Conservation (phyloP, 306 rosid species). For the Lithocarpus polystachyus region DNA sequence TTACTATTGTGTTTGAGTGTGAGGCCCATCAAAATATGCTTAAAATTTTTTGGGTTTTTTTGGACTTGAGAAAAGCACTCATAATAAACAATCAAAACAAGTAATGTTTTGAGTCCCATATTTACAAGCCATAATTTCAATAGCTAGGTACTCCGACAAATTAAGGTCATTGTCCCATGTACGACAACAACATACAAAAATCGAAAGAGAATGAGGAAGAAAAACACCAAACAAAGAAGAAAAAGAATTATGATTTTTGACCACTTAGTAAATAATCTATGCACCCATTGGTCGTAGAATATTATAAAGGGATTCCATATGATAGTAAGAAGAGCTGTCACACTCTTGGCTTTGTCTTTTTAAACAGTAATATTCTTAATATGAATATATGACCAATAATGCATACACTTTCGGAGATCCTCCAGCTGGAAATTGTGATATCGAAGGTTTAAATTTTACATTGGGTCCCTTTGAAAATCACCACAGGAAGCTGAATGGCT, state of each 20-base stretch:
- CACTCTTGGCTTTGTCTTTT: slow-evolving; percentile 1
- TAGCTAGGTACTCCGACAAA: no score
- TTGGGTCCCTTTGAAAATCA: slow-evolving; percentile 9
- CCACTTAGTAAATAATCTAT: neutral
- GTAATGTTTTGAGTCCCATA: no score
- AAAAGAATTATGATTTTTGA: neutral
- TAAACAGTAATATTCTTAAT: slow-evolving; percentile 12
- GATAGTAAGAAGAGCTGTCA: slow-evolving; percentile 2
- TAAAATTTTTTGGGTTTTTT: no score
- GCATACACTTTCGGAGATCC: slow-evolving; percentile 37
- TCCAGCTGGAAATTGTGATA: slow-evolving; percentile 47
- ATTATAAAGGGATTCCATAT: neutral
- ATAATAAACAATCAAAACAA: no score
- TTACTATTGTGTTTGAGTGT: no score
- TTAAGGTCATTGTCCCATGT: no score
- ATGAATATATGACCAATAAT: slow-evolving; percentile 36
- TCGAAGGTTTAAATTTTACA: neutral
- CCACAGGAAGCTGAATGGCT: neutral
- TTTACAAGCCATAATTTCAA: no score
- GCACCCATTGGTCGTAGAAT: neutral
- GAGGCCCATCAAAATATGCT: no score
- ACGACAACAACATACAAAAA: no score
- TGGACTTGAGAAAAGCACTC: no score
- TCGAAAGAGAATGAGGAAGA: no score
- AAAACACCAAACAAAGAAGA: no score